Base-by-base conservation (phyloP, 2,329 filamentous ascomycete species). In the Fusarium buharicum region DNA sequence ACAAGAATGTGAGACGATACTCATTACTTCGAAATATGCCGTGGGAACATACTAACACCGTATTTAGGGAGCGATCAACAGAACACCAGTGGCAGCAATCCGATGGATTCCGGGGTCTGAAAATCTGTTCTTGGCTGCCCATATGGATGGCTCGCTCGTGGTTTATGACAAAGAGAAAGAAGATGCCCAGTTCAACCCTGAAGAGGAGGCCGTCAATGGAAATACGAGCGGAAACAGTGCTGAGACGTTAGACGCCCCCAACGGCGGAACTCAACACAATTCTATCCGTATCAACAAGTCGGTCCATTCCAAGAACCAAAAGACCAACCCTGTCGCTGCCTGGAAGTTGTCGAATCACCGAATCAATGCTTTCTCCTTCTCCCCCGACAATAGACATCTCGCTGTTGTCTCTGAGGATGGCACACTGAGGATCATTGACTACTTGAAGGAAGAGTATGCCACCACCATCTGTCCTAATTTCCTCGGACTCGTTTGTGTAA, bases 131-230 rank as follows among this genome's bases (percentile, higher is more conserved):
- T 81, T 99, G 40, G 93, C 93, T 11, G 90, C 93, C 11, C 93
- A 98, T 74, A 91, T 92, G 82, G 93, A 99, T 71, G 95, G 95
- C 2, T 90, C 90, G 3, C 76, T 99, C 39, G 85, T 99, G 3
- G 92, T 98, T 2, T 99, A 98, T 69, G 95, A 99, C 77, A 99
- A 98, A 77, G 93, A 97, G 72, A 97, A 95, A 74, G 93, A 97
- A 64, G 93, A 97, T 73, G 88, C 89, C 1, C 82, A 87, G 2
- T 95, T 97, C 70, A 82, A 86, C 4, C 84, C 90, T 0, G 92
- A 96, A 72, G 84, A 90, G 30, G 81, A 85, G 52, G 73, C 58
- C 33, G 45, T 67, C 24, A 70, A 67, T 60, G 94, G 93, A 68
- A 59, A 49, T 36, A 38, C 44, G n/a, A 66, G 46, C 22, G 67